Evolutionary conservation across 805 yeast genomes (phyloP).

Genomic region (Clavispora carvajalis): DNA sequence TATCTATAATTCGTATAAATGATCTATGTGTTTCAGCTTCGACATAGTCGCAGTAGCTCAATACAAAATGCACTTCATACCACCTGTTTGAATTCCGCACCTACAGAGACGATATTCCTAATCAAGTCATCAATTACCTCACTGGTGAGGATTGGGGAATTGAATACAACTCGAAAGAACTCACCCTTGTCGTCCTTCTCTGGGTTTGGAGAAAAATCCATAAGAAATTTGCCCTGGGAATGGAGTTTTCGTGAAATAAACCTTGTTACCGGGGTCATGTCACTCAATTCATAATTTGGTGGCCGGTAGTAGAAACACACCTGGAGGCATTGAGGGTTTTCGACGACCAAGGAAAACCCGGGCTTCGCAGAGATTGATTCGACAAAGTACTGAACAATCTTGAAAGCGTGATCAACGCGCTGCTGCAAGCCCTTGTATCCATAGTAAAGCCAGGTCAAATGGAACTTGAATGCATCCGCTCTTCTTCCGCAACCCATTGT

Average conservation of each 20-base stretch:
- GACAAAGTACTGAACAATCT: slow-evolving; percentile 59
- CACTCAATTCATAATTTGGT: slow-evolving; percentile 17
- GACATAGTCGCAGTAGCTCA: too few species aligned
- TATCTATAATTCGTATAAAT: too few species aligned
- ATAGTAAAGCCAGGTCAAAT: slow-evolving; percentile 76
- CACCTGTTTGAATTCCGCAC: slow-evolving; percentile 11
- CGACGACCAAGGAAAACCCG: slow-evolving; percentile 50
- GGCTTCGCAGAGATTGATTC: slow-evolving; percentile 28
- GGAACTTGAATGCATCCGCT: slow-evolving; percentile 74
- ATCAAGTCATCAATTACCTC: slow-evolving; percentile 33
- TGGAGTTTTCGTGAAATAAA: slow-evolving; percentile 57
- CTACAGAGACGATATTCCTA: slow-evolving; percentile 23
- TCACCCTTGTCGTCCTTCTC: slow-evolving; percentile 55
- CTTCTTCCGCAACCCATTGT: slow-evolving; percentile 92
- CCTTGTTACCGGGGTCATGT: slow-evolving; percentile 52
- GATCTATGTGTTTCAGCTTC: too few species aligned
- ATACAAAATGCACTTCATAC: too few species aligned
- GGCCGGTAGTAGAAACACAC: slow-evolving; percentile 76
- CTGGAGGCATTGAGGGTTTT: slow-evolving; percentile 73
- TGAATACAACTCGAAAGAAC: slow-evolving; percentile 80
- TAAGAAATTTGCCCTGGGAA: slow-evolving; percentile 57
- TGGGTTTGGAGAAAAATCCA: slow-evolving; percentile 74
- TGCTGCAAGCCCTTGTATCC: slow-evolving; percentile 61
- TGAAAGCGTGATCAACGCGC: slow-evolving; percentile 70
- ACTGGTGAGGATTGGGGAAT: slow-evolving; percentile 53